phyloP scores from a whole-genome alignment of 2,329 filamentous ascomycete species.

The Fusarium zealandicum region DNA sequence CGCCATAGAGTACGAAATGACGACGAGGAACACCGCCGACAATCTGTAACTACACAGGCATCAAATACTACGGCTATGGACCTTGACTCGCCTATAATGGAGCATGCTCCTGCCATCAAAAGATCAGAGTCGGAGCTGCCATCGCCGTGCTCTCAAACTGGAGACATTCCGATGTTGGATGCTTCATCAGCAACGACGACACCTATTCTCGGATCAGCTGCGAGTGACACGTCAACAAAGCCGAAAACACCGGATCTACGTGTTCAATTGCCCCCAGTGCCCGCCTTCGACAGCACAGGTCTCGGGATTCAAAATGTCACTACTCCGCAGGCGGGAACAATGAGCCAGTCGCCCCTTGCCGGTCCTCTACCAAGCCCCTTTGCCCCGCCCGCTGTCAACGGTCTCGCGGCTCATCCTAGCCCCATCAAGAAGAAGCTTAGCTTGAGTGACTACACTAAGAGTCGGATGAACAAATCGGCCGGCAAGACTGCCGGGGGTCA shows the following conservation, averaged over 20 bases:
- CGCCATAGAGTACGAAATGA: slow-evolving; percentile 53
- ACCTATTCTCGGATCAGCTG: slow-evolving; percentile 15
- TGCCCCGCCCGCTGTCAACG: slow-evolving; percentile 51
- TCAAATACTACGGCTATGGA: slow-evolving; percentile 50
- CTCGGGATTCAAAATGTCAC: slow-evolving; percentile 47
- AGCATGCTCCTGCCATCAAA: slow-evolving; percentile 39
- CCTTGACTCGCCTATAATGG: slow-evolving; percentile 47
- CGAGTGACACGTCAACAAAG: slow-evolving; percentile 39
- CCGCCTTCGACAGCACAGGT: slow-evolving; percentile 54
- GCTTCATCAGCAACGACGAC: slow-evolving; percentile 42
- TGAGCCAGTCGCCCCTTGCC: slow-evolving; percentile 60
- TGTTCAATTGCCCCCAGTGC: slow-evolving; percentile 65
- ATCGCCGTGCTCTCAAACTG: slow-evolving; percentile 34
- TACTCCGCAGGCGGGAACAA: slow-evolving; percentile 57
- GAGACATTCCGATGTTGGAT: slow-evolving; percentile 44
- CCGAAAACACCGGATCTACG: slow-evolving; percentile 55
- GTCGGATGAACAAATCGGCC: slow-evolving; percentile 62
- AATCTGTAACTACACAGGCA: slow-evolving; percentile 27
- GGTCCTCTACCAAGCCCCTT: slow-evolving; percentile 53
- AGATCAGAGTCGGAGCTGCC: slow-evolving; percentile 33
- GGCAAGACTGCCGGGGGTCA: slow-evolving; percentile 44
- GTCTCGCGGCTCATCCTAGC: slow-evolving; percentile 58
- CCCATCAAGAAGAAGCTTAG: slow-evolving; percentile 73
- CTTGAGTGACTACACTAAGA: slow-evolving; percentile 70
- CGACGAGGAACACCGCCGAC: slow-evolving; percentile 48